Base-by-base conservation (phyloP, 805 yeast genomes). In the Dipodascus albidus region DNA sequence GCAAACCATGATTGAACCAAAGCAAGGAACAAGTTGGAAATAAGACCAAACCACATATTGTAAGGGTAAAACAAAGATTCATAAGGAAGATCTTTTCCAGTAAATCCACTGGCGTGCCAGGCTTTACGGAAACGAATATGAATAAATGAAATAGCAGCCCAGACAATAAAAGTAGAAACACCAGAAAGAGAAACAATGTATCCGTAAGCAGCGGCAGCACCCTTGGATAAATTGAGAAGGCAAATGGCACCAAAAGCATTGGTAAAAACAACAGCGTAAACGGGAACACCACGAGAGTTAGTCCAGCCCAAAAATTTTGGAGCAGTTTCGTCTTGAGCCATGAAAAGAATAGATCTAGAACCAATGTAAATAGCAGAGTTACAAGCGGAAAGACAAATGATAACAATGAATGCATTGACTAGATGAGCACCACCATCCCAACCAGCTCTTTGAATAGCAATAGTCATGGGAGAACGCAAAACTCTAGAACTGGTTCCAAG, bases 331-430 rank as follows among this genome's bases (percentile, higher is more conserved):
- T 77, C 81, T 55, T 75, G 70, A 2, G 88, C 81, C 73, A 83
- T 74, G 53, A 78, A 80, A 57, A 83, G 78, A 14, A 84, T 70
- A 0, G 87, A 76, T 64, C 90, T 73, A 1, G 87, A 78, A 11
- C 86, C 87, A 64, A 83, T 75, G 65, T 79, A 84, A 52, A 83
- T 78, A 35, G 85, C 78, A 47, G 85, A 76, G 68, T 83, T 84
- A 61, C 83, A 78, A 4, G 90, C 85, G 27, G 85, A 79, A 48
- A 84, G 66, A 60, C 86, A 78, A 1, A 85, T 81, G n/a, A 82
- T 63, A 55, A 82, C 68, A 57, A 84, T 76, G 60, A 85, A 76
- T 0, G 87, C 80, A 57, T 81, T 81, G 58, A 81, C 70, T 56
- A 81, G 71, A 60, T 82, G 77, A 6, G 76, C 70, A 6, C 75